These are phyloP conservation scores for Marasmius oreades DNA, from an alignment of 1,284 basidiomycete species.

Conservation along the genomic window DNA sequence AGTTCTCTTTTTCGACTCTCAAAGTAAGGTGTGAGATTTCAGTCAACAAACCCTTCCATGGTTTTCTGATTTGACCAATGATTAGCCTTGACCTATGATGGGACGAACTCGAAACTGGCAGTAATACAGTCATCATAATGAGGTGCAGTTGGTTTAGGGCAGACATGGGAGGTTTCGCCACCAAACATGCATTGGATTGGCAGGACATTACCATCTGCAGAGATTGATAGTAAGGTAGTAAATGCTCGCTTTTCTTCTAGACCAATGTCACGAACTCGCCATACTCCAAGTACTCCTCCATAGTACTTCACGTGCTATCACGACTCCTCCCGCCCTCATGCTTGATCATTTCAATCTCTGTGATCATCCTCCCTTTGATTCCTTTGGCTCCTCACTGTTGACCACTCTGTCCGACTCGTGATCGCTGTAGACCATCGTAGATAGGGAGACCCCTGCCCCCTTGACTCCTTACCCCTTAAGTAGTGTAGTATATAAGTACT, in stretches of 20 bases:
- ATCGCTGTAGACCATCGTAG: too few species aligned
- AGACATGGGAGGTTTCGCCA: slow-evolving; percentile 21
- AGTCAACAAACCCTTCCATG: slow-evolving; percentile 29
- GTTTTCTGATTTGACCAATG: slow-evolving; percentile 33
- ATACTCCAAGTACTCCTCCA: too few species aligned
- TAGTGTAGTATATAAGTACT: too few species aligned
- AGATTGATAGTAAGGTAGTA: slow-evolving; percentile 28
- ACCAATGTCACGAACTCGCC: too few species aligned
- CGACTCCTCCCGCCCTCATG: too few species aligned
- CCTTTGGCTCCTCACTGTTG: too few species aligned
- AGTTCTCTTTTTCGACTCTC: slow-evolving; percentile 17
- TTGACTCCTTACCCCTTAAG: too few species aligned
- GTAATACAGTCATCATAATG: slow-evolving; percentile 19
- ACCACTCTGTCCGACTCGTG: too few species aligned
- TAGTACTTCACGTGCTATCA: too few species aligned
- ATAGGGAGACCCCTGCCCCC: too few species aligned
- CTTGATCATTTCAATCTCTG: too few species aligned
- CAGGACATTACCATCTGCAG: slow-evolving; percentile 23
- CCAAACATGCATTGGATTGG: slow-evolving; percentile 29
- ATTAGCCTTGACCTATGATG: slow-evolving; percentile 29
- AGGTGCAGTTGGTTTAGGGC: slow-evolving; percentile 17
- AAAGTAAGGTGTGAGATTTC: slow-evolving; percentile 33
- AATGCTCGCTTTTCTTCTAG: slow-evolving; percentile 35
- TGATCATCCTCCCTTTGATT: too few species aligned
- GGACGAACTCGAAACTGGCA: slow-evolving; percentile 26